Percentiles rank a stretch among this genome's conserved stretches.
phyloP scores from a whole-genome alignment of 2,329 filamentous ascomycete genomes.

The Cladosporium sp. region DNA sequence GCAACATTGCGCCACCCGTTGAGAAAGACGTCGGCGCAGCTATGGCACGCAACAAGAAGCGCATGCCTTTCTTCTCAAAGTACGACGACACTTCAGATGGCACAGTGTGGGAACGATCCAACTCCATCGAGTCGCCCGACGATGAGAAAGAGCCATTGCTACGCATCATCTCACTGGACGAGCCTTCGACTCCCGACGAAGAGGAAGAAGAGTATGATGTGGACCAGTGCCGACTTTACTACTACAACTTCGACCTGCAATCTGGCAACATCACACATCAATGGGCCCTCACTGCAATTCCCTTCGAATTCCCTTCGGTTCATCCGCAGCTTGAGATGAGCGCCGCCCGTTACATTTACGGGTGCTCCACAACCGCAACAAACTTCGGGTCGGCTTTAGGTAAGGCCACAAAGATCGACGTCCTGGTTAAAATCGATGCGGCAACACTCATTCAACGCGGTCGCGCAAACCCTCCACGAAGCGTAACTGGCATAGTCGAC shows the following conservation, averaged over 20 bases:
- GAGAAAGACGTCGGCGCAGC: slow-evolving; percentile 10
- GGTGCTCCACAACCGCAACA: slow-evolving; percentile 60
- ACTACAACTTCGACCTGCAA: slow-evolving; percentile 61
- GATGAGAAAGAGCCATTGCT: slow-evolving; percentile 34
- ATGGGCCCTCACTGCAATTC: slow-evolving; percentile 64
- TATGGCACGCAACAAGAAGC: slow-evolving; percentile 28
- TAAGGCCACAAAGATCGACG: slow-evolving; percentile 66
- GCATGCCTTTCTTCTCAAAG: slow-evolving; percentile 50
- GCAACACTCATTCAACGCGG: slow-evolving; percentile 56
- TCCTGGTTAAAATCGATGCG: slow-evolving; percentile 63
- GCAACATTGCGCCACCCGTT: slow-evolving; percentile 58
- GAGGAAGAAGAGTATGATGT: slow-evolving; percentile 47
- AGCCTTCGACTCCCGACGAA: slow-evolving; percentile 16
- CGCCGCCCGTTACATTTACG: slow-evolving; percentile 63
- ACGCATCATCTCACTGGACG: slow-evolving; percentile 18
- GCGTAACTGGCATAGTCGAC: slow-evolving; percentile 64
- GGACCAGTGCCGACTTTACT: slow-evolving; percentile 69
- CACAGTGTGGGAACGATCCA: slow-evolving; percentile 27
- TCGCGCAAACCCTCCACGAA: slow-evolving; percentile 33
- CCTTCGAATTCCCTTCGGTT: slow-evolving; percentile 68
- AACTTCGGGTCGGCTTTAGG: slow-evolving; percentile 63
- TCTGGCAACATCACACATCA: slow-evolving; percentile 55
- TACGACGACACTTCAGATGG: slow-evolving; percentile 40
- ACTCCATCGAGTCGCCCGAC: slow-evolving; percentile 27
- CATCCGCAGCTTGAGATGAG: slow-evolving; percentile 58